Evolutionary conservation across 768 basidiomycete genomes (phyloP).

Genomic region (Serendipita sp.): DNA sequence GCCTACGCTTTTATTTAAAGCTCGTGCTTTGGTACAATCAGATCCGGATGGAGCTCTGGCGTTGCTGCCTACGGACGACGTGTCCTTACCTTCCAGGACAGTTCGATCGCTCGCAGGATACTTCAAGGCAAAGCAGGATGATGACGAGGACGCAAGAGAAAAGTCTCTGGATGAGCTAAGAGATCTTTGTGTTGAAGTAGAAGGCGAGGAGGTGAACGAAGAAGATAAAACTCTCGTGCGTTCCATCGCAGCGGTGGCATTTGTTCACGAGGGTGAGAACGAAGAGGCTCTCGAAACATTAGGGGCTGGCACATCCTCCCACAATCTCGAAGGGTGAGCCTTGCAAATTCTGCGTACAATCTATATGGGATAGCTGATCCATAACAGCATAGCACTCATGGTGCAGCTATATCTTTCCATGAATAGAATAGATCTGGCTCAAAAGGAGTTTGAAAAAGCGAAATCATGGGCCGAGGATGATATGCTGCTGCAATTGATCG

Average conservation of each 20-base stretch:
- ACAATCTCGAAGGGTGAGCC: conserved; percentile 78
- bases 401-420: conserved; percentile 86
- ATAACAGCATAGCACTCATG: conserved; percentile 54
- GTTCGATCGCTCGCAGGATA: conserved; percentile 60
- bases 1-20: conserved; percentile 56
- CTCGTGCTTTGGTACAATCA: conserved; percentile 59
- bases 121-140: conserved; percentile 26
- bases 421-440: conserved; percentile 71
- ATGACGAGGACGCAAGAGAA: conserved; percentile 30
- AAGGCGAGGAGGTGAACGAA: conserved; percentile 56
- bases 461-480: conserved; percentile 83
- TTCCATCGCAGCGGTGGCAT: conserved; percentile 76
- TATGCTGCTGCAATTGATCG: conserved; percentile 74
- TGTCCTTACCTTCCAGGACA: conserved; percentile 55
- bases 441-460: conserved; percentile 67
- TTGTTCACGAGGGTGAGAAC: conserved; percentile 64
- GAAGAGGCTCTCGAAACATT: conserved; percentile 90
- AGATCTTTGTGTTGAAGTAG: conserved; percentile 74
- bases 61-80: conserved; percentile 39
- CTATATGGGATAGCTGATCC: not conserved
- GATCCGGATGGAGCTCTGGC: conserved; percentile 39
- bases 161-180: conserved; percentile 63
- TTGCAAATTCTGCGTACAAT: not conserved
- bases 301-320: conserved; percentile 43
- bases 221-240: conserved; percentile 56